These are phyloP conservation scores for Aspergillus melleus DNA, from an alignment of 2,329 filamentous ascomycete genomes.

Conservation along the genomic window DNA sequence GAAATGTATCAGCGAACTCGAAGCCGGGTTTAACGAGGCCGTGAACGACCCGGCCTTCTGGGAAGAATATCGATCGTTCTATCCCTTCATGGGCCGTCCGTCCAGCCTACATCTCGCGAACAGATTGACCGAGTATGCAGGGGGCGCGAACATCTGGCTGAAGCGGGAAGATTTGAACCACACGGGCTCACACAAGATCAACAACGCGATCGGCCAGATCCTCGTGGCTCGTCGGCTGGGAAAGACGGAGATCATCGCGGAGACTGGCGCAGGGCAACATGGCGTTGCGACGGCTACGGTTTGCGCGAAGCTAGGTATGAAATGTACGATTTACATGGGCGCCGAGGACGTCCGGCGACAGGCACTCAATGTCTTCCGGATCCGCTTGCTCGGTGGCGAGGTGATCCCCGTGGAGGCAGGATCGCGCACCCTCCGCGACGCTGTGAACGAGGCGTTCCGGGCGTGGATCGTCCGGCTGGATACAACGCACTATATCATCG, in stretches of 20 bases:
- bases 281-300: constrained; percentile 93
- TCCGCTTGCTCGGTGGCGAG: constrained; percentile 85
- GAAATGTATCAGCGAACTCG: constrained; percentile 85
- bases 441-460: constrained; percentile 89
- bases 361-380: constrained; percentile 92
- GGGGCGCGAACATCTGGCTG: constrained; percentile 90
- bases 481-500: constrained; percentile 94
- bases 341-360: constrained; percentile 91
- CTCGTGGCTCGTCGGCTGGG: constrained; percentile 78
- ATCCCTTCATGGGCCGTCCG: constrained; percentile 89
- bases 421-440: constrained; percentile 73
- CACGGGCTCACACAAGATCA: constrained; percentile 97
- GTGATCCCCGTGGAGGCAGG: constrained; percentile 88
- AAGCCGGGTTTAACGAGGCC: constrained; percentile 82
- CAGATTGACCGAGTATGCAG: constrained; percentile 78
- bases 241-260: constrained; percentile 92
- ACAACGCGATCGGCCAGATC: constrained; percentile 90
- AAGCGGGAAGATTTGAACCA: constrained; percentile 97
- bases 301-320: constrained; percentile 94
- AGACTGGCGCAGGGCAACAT: constrained; percentile 95
- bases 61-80: constrained; percentile 90
- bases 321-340: constrained; percentile 95
- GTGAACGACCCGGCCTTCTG: constrained; percentile 85
- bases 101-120: constrained; percentile 84
- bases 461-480: constrained; percentile 86